A percentile compares a stretch with the other conserved stretches of the same genome.
Evolutionary conservation across 768 basidiomycete genomes (phyloP).

Genomic region (Amanita brunnescens): DNA sequence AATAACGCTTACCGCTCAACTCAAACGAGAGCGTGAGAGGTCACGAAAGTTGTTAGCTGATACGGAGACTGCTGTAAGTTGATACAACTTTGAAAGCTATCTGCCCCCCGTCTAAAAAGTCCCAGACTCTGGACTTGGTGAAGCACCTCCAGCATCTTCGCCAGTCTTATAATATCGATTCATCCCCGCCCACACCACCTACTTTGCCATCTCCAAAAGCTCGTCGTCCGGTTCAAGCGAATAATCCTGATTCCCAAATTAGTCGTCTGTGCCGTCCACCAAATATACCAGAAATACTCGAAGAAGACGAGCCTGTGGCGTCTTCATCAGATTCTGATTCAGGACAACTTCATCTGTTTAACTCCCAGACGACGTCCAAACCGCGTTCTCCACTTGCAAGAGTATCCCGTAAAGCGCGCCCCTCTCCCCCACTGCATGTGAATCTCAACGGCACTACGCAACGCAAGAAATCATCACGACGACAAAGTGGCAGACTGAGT

Average conservation of each 20-base stretch:
- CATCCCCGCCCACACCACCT: slow-evolving; percentile 24
- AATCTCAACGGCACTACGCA: slow-evolving; percentile 22
- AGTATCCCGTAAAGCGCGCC: slow-evolving; percentile 37
- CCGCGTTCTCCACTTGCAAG: slow-evolving; percentile 40
- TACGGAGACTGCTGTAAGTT: slow-evolving; percentile 62
- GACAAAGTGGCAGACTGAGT: slow-evolving; percentile 50
- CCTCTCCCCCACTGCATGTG: slow-evolving; percentile 22
- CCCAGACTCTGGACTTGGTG: slow-evolving; percentile 48
- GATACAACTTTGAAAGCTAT: slow-evolving; percentile 6
- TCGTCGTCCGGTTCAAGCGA: slow-evolving; percentile 36
- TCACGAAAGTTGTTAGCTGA: slow-evolving; percentile 64
- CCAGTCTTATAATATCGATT: slow-evolving; percentile 44
- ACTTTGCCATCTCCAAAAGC: slow-evolving; percentile 42
- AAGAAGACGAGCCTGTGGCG: slow-evolving; percentile 52
- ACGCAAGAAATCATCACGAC: slow-evolving; percentile 29
- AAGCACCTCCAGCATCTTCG: slow-evolving; percentile 61
- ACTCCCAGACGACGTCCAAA: slow-evolving; percentile 37
- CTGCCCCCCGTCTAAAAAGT: slow-evolving; percentile 1
- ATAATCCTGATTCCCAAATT: slow-evolving; percentile 25
- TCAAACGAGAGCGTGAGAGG: slow-evolving; percentile 76
- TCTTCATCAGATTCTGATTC: slow-evolving; percentile 36
- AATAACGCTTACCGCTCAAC: slow-evolving; percentile 64
- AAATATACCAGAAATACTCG: slow-evolving; percentile 55
- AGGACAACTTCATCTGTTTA: slow-evolving; percentile 29
- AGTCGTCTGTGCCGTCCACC: slow-evolving; percentile 58